Percentiles rank a stretch among this genome's conserved stretches.
These are phyloP conservation scores for Cynara cardunculus DNA, from an alignment of 129 eudicot species.

Conservation along the genomic window DNA sequence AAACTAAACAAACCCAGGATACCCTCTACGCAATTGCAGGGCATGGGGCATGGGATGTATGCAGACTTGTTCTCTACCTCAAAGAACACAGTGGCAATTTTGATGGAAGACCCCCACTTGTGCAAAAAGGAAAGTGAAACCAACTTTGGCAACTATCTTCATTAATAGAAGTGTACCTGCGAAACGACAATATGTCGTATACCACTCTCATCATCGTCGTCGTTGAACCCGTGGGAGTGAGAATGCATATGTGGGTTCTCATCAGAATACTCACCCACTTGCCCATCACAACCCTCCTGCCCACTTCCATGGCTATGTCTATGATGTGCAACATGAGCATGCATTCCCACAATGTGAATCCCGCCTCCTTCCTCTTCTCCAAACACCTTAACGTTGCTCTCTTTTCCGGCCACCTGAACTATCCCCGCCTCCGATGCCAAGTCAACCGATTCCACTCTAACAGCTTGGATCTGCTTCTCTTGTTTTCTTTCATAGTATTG, in stretches of 20 bases:
- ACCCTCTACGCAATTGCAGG: background rate
- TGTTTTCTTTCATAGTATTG: conserved; percentile 81
- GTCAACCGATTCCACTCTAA: conserved; percentile 36
- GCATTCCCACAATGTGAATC: conserved; percentile 93
- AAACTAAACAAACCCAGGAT: background rate
- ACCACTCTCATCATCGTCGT: conserved; percentile 53
- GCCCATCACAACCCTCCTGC: conserved; percentile 59
- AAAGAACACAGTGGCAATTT: no score
- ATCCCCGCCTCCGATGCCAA: conserved; percentile 44
- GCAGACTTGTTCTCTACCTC: no score
- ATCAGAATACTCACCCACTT: conserved; percentile 24
- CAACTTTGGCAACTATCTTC: no score
- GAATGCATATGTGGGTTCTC: conserved; percentile 46
- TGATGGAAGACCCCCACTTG: no score
- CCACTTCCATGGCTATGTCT: conserved; percentile 75
- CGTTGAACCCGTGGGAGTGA: conserved; percentile 47
- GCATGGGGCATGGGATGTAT: no score
- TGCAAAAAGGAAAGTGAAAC: no score
- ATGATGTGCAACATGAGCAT: conserved; percentile 91
- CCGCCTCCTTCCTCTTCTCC: conserved; percentile 83
- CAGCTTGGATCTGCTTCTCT: conserved; percentile 46
- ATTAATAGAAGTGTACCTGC: conserved; percentile 40
- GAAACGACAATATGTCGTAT: conserved; percentile 82
- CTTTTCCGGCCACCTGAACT: conserved; percentile 34
- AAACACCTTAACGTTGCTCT: conserved; percentile 36